Evolutionary conservation across 2,329 filamentous ascomycete genomes (phyloP).

Genomic region (Zopfia rhizophila): DNA sequence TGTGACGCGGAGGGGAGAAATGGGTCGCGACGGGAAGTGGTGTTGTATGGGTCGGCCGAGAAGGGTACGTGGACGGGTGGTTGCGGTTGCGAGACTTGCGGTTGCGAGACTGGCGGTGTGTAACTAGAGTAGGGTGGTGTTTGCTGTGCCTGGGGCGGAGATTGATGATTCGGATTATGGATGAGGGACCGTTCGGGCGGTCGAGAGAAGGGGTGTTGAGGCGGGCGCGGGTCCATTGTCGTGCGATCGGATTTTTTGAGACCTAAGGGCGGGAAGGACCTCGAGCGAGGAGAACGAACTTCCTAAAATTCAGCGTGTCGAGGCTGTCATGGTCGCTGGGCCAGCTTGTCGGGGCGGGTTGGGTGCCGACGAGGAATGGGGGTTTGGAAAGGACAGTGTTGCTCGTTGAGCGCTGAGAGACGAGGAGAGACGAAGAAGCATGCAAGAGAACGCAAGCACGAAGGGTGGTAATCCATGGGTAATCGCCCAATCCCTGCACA

Average conservation of each 20-base stretch:
- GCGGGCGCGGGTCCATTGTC: constrained; percentile 50
- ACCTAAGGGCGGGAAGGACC: background rate
- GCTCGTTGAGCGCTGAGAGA: too few species aligned
- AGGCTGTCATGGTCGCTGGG: constrained; percentile 10
- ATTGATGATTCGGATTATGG: constrained; percentile 69
- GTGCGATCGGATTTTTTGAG: constrained; percentile 17
- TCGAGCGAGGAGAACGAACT: constrained; percentile 1
- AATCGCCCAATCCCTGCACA: too few species aligned
- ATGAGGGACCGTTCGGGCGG: constrained; percentile 56
- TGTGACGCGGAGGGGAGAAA: constrained; percentile 53
- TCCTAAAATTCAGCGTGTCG: constrained; percentile 7
- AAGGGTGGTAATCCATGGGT: too few species aligned
- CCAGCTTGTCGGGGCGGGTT: background rate
- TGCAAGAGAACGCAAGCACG: too few species aligned
- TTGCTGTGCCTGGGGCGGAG: constrained; percentile 48
- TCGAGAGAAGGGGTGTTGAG: constrained; percentile 51
- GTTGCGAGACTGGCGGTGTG: constrained; percentile 49
- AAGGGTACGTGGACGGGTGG: constrained; percentile 58
- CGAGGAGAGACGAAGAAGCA: too few species aligned
- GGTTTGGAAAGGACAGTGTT: too few species aligned
- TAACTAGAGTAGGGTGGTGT: constrained; percentile 47
- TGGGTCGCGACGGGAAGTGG: constrained; percentile 58
- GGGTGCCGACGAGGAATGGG: constrained; percentile 16
- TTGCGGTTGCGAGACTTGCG: constrained; percentile 32
- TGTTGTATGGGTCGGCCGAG: constrained; percentile 58